Evolutionary conservation across 2,329 filamentous ascomycete genomes (phyloP).

Genomic region (Colletotrichum sp.): DNA sequence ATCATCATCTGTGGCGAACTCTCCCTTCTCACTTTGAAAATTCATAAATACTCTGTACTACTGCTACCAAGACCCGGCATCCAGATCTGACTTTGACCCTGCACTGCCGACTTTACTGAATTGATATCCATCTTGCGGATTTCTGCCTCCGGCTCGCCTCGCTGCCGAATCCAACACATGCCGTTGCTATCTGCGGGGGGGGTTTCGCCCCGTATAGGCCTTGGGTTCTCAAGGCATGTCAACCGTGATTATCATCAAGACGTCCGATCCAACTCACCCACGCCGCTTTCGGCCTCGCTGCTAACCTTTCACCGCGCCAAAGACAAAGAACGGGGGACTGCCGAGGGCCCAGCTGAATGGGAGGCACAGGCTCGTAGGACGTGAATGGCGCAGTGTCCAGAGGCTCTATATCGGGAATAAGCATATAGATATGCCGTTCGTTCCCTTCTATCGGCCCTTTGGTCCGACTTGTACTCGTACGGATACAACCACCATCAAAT

Average conservation of each 20-base stretch:
- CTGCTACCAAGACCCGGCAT: background rate
- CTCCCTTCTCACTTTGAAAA: background rate
- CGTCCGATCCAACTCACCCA: background rate
- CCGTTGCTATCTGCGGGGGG: background rate
- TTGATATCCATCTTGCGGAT: background rate
- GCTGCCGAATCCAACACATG: background rate
- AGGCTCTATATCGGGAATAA: background rate
- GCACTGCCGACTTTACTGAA: background rate
- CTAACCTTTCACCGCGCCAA: background rate
- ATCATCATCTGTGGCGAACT: conserved; percentile 7
- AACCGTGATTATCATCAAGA: background rate
- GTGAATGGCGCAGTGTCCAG: background rate
- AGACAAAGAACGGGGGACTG: conserved; percentile 5
- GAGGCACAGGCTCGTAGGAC: no score
- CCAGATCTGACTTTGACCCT: conserved; percentile 4
- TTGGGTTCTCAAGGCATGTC: background rate
- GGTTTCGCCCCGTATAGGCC: background rate
- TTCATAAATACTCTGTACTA: background rate
- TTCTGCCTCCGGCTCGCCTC: background rate
- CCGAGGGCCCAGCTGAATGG: background rate
- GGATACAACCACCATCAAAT: background rate
- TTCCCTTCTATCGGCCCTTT: background rate
- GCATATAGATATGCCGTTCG: background rate
- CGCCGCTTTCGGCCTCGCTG: conserved; percentile 3
- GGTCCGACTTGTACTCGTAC: background rate